Conservation (phyloP, 441 rosid species). For the Gossypium gossypioides region DNA sequence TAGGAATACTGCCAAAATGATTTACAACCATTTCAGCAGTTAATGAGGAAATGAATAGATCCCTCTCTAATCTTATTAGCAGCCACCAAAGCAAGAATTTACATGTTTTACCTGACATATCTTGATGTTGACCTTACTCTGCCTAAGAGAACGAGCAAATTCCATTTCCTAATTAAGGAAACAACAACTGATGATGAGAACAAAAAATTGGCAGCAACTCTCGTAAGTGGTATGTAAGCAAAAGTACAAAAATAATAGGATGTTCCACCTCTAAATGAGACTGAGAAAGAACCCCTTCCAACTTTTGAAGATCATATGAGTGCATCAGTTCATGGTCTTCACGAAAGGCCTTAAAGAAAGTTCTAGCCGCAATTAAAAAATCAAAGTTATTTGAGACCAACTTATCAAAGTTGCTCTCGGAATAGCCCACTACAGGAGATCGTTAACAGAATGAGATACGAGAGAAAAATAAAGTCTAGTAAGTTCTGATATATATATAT, state of each 20-base stretch:
- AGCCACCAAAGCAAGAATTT: background rate
- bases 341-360: constrained; percentile 68
- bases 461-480: background rate
- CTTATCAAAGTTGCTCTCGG: background rate
- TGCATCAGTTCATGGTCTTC: constrained; percentile 89
- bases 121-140: constrained; percentile 79
- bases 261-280: constrained; percentile 78
- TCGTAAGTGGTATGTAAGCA: background rate
- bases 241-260: background rate
- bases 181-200: background rate
- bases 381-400: constrained; percentile 12
- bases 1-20: constrained; percentile 65
- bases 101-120: constrained; percentile 60
- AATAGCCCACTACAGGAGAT: background rate
- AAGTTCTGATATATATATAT: constrained; percentile 6
- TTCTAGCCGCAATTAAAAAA: constrained; percentile 47
- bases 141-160: constrained; percentile 81
- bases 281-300: constrained; percentile 89
- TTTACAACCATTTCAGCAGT: constrained; percentile 16
- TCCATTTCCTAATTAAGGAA: constrained; percentile 73
- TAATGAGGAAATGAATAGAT: constrained; percentile 2
- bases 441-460: background rate
- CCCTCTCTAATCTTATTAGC: background rate
- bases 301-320: constrained; percentile 77
- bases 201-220: background rate